A percentile compares a stretch with the other conserved stretches of the same genome.
Conservation (phyloP, 371 early-diverging fungal species). For the Mucor lusitanicus region DNA sequence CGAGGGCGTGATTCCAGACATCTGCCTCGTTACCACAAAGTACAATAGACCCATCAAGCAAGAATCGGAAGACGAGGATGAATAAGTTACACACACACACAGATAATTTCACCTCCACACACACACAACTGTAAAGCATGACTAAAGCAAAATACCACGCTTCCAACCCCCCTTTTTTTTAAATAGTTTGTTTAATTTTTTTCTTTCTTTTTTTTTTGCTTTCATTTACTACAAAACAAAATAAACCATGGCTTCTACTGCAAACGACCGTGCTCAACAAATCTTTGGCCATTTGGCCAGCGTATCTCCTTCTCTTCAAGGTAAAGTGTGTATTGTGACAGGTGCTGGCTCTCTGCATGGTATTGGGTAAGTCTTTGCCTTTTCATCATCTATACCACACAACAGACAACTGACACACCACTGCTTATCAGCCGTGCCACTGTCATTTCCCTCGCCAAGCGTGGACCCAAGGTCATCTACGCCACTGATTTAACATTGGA, state of each 20-base stretch:
- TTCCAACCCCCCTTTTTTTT: neutral
- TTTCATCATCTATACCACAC: too few species aligned
- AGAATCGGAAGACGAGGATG: constrained; percentile 9
- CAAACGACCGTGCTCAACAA: constrained; percentile 43
- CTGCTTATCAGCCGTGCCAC: constrained; percentile 37
- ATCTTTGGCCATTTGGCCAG: constrained; percentile 39
- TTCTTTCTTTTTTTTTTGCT: constrained; percentile 3
- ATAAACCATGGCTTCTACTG: constrained; percentile 17
- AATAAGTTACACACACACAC: neutral
- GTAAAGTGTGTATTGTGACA: constrained; percentile 57
- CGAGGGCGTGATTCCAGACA: constrained; percentile 40
- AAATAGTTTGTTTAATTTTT: neutral
- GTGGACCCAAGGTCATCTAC: constrained; percentile 52
- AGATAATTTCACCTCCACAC: neutral
- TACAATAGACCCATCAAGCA: constrained; percentile 11
- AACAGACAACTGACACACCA: too few species aligned
- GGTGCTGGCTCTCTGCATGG: constrained; percentile 54
- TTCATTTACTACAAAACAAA: neutral
- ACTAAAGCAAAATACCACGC: constrained; percentile 22
- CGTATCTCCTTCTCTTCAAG: constrained; percentile 38
- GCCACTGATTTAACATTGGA: constrained; percentile 44
- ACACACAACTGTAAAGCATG: constrained; percentile 3
- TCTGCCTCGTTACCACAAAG: constrained; percentile 25
- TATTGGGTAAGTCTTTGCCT: constrained; percentile 48
- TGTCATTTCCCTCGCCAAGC: constrained; percentile 45